These are phyloP conservation scores for Melampsora occidentalis DNA, from an alignment of 1,284 basidiomycete genomes.

Conservation along the genomic window DNA sequence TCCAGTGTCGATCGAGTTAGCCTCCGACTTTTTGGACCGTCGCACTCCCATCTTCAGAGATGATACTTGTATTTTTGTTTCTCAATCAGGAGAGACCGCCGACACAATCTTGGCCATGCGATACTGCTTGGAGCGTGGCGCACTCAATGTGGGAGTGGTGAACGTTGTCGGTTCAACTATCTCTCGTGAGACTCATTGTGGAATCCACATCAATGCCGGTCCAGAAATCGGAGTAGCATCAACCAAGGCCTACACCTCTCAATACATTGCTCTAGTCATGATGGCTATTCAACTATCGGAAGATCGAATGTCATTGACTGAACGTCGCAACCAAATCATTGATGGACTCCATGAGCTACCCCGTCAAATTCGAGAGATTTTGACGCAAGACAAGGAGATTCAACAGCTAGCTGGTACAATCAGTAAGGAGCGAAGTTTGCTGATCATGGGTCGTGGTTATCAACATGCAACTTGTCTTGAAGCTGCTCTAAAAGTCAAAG, in stretches of 20 bases:
- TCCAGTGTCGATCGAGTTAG: constrained; percentile 93
- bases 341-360: constrained; percentile 87
- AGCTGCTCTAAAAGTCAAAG: constrained; percentile 99
- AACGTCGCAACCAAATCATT: constrained; percentile 89
- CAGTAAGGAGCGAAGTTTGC: constrained; percentile 77
- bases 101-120: constrained; percentile 95
- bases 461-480: constrained; percentile 97
- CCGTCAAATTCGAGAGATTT: constrained; percentile 80
- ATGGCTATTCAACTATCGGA: constrained; percentile 96
- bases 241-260: constrained; percentile 99
- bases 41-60: constrained; percentile 99
- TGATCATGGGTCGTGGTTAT: constrained; percentile 98
- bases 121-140: constrained; percentile 94
- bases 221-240: constrained; percentile 99
- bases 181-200: constrained; percentile 97
- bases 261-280: constrained; percentile 97
- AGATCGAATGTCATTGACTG: constrained; percentile 87
- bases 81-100: constrained; percentile 97
- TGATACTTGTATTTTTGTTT: constrained; percentile 94
- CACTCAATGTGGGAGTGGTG: constrained; percentile 79
- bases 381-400: constrained; percentile 73
- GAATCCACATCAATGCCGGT: constrained; percentile 99
- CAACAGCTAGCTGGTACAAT: constrained; percentile 78
- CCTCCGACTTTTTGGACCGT: constrained; percentile 96
- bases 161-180: constrained; percentile 98